Evolutionary conservation across 1,284 basidiomycete species (phyloP).

Genomic region (Grifola frondosa): DNA sequence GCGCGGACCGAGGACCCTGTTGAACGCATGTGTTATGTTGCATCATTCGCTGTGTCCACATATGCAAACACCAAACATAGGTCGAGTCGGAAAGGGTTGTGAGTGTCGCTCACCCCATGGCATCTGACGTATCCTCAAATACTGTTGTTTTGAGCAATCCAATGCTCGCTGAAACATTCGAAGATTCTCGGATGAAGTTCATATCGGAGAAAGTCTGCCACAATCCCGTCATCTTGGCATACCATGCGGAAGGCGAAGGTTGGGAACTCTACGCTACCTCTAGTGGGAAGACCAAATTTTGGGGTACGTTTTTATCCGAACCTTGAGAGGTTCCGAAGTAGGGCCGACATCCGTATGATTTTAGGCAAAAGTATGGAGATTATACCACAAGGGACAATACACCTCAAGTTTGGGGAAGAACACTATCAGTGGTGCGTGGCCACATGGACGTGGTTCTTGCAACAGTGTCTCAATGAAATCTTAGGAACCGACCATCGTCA

Average conservation of each 20-base stretch:
- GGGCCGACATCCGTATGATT: conserved; percentile 19
- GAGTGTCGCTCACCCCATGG: conserved; percentile 33
- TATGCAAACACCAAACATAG: conserved; percentile 82
- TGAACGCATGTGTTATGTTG: conserved; percentile 74
- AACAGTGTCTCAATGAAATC: conserved; percentile 2
- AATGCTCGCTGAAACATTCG: conserved; percentile 87
- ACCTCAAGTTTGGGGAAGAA: conserved; percentile 63
- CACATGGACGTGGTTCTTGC: background rate
- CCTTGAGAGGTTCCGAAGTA: conserved; percentile 20
- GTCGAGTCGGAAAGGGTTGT: conserved; percentile 86
- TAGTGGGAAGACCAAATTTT: conserved; percentile 84
- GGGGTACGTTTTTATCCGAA: conserved; percentile 54
- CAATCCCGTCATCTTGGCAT: conserved; percentile 81
- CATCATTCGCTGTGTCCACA: conserved; percentile 82
- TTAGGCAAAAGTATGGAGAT: conserved; percentile 83
- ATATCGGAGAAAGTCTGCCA: conserved; percentile 89
- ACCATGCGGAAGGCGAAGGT: conserved; percentile 75
- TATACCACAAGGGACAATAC: conserved; percentile 71
- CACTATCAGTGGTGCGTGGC: conserved; percentile 63
- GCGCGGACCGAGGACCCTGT: conserved; percentile 60
- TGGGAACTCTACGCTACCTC: conserved; percentile 77
- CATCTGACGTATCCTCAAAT: background rate
- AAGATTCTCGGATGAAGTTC: conserved; percentile 77
- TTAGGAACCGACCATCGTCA: conserved; percentile 81
- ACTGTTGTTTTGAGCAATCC: conserved; percentile 62